These are phyloP conservation scores for Cystobasidium pallidum DNA, from an alignment of 1,284 basidiomycete genomes.

Conservation along the genomic window DNA sequence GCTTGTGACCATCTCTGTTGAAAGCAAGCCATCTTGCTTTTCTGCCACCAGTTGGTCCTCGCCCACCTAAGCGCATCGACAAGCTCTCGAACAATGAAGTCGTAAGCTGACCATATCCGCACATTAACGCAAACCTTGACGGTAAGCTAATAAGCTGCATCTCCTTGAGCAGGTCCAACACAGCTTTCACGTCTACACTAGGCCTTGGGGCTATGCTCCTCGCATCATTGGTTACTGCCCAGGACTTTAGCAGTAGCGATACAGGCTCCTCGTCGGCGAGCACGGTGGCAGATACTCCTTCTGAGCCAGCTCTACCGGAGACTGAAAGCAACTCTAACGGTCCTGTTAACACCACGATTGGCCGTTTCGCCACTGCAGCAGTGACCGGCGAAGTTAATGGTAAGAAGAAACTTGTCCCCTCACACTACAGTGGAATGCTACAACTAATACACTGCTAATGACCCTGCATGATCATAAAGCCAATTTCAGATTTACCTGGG, in stretches of 20 bases:
- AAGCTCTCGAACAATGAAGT: neutral
- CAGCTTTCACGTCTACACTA: neutral
- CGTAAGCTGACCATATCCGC: neutral
- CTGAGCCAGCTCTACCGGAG: neutral
- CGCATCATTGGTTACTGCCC: constrained; percentile 2
- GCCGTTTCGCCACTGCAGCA: constrained; percentile 15
- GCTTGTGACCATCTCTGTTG: neutral
- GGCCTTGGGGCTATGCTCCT: constrained; percentile 6
- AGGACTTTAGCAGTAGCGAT: neutral
- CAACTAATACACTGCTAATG: too few relatives aligned
- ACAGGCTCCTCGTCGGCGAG: neutral
- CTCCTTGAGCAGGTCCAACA: neutral
- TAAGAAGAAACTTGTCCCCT: neutral
- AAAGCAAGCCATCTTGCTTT: neutral
- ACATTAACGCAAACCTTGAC: neutral
- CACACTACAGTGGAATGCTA: too few relatives aligned
- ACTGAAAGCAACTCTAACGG: neutral
- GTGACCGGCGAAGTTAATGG: constrained; percentile 30
- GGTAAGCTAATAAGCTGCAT: neutral
- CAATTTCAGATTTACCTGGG: constrained; percentile 24
- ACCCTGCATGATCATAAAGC: too few relatives aligned
- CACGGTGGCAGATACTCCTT: neutral
- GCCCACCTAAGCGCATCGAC: neutral
- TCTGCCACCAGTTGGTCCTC: neutral
- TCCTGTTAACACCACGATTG: neutral